Base-by-base conservation (phyloP, 805 yeast species). In the Metschnikowia dekortorum region DNA sequence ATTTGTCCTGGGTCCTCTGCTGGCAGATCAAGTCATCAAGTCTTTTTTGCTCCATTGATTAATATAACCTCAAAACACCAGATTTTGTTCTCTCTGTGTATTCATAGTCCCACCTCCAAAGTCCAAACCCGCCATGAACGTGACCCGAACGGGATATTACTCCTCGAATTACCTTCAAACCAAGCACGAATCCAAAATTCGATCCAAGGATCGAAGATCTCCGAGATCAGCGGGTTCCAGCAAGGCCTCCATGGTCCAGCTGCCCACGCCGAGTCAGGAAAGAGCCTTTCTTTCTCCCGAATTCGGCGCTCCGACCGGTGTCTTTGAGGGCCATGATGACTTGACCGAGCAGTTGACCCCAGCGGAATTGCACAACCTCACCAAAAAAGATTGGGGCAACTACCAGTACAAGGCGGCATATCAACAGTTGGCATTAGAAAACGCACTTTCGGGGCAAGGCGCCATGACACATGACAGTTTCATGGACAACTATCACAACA, bases 71-170 rank as follows among this genome's bases (percentile, higher is more conserved):
- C 8, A 22, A 16, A 8, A 10, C 14, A 8, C 29, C 29, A 22
- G 13, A 22, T 11, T 8, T 11, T 6, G 4, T 39, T 7, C 16
- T 13, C 11, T 39, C 13, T 8, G 30, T 16, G 16, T 16, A 41
- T 37, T 37, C 13, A 18, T 16, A 31, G 30, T 34, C 11, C 8
- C n/a, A 13, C 8, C 7, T 33, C 18, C n/a, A 33, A 31, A 39
- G 10, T n/a, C 45, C 37, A 28, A 32, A 9, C 38, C 13, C 33
- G 40, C 30, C 50, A 71, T 72, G 76, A 73, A 71, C 54, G 76
- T 71, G 38, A 65, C 75, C 6, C 65, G 62, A n/a, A 63, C 66
- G 40, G 78, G 74, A n/a, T 72, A 73, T 60, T 73, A 59, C 49
- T 64, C 76, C 29, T 54, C 67, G 6, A 66, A 66, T 38, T 73